Evolutionary conservation across 2,329 filamentous ascomycete genomes (phyloP).

Genomic region (Raffaelea deltoideospora): DNA sequence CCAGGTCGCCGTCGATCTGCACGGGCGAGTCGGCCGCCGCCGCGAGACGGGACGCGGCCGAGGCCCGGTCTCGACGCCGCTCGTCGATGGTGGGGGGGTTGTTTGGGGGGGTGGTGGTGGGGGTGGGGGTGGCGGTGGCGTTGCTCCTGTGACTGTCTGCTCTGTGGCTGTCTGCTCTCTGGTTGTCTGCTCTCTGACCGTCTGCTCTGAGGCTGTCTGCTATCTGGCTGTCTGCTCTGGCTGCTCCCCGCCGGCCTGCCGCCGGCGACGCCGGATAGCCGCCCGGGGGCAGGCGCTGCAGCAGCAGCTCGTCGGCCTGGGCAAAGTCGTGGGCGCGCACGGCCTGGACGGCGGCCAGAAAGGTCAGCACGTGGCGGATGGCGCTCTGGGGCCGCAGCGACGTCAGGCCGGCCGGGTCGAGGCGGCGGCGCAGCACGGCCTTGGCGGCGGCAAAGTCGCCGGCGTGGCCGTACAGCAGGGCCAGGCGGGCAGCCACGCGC

Average conservation of each 20-base stretch:
- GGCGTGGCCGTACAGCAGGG: constrained; percentile 47
- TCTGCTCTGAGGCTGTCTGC: no score
- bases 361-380: constrained; percentile 5
- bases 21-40: no score
- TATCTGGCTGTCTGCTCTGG: background rate
- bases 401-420: constrained; percentile 9
- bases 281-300: constrained; percentile 5
- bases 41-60: no score
- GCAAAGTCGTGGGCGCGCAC: constrained; percentile 5
- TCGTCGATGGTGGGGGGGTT: no score
- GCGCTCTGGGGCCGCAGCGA: constrained; percentile 4
- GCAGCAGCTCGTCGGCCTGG: constrained; percentile 8
- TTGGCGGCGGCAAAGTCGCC: constrained; percentile 60
- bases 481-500: constrained; percentile 56
- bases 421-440: constrained; percentile 27
- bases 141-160: no score
- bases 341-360: constrained; percentile 5
- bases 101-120: no score
- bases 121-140: no score
- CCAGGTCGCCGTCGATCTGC: constrained; percentile 35
- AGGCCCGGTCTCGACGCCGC: no score
- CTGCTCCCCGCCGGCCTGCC: no score
- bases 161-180: no score
- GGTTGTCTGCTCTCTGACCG: no score
- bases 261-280: constrained; percentile 5